Evolutionary conservation across 345 rosid species (phyloP).

Genomic region (Hypericum perforatum): DNA sequence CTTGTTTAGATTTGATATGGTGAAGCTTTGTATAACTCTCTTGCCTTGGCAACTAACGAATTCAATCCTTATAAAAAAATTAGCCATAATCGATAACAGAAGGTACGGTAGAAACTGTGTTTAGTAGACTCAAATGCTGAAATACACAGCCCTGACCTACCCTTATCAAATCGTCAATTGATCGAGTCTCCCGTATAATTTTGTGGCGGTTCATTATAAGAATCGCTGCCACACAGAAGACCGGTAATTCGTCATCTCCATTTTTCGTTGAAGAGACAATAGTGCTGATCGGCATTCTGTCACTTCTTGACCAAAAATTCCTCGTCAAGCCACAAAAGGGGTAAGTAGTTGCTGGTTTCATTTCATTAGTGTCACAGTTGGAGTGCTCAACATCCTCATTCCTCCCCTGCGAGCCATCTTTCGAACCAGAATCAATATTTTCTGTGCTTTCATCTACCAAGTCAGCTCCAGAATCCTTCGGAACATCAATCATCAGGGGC

Average conservation of each 20-base stretch:
- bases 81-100: background rate
- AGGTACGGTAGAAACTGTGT: background rate
- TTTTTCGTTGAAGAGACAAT: constrained; percentile 44
- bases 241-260: constrained; percentile 65
- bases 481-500: constrained; percentile 52
- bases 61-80: background rate
- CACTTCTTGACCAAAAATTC: constrained; percentile 57
- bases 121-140: background rate
- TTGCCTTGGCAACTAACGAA: background rate
- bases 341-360: constrained; percentile 41
- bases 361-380: constrained; percentile 27
- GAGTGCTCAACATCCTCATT: constrained; percentile 37
- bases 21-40: background rate
- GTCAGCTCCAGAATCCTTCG: constrained; percentile 36
- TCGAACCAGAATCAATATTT: constrained; percentile 29
- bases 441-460: constrained; percentile 32
- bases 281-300: constrained; percentile 37
- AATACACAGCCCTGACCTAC: constrained; percentile 26
- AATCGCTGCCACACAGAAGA: constrained; percentile 87
- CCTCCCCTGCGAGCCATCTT: constrained; percentile 30
- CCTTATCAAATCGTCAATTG: constrained; percentile 91
- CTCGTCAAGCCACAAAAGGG: constrained; percentile 71
- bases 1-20: no score
- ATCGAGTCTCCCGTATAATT: constrained; percentile 67
- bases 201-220: constrained; percentile 80